phyloP scores from a whole-genome alignment of 2,329 filamentous ascomycete genomes.

The Epichloe gansuensis region DNA sequence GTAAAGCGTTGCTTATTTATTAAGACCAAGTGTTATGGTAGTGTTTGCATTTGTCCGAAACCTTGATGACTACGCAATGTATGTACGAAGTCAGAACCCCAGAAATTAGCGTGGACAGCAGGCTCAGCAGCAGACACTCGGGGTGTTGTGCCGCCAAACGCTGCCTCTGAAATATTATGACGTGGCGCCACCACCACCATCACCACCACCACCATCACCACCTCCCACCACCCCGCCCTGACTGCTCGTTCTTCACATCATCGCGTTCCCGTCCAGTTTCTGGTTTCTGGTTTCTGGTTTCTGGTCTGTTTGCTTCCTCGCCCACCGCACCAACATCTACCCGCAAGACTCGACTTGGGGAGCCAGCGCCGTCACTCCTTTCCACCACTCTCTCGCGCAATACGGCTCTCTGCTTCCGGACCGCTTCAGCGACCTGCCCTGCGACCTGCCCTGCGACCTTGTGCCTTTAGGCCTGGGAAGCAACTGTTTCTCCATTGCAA shows the following conservation, averaged over 20 bases:
- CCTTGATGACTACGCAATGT: too few relatives aligned
- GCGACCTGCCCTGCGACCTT: neutral
- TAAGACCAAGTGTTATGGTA: too few relatives aligned
- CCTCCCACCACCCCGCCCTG: neutral
- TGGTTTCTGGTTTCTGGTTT: too few relatives aligned
- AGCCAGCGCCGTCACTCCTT: neutral
- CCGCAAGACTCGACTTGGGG: neutral
- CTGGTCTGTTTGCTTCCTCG: neutral
- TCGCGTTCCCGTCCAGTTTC: neutral
- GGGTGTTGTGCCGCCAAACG: too few relatives aligned
- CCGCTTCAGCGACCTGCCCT: neutral
- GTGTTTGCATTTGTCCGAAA: too few relatives aligned
- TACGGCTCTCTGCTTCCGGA: too few relatives aligned
- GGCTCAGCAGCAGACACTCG: too few relatives aligned
- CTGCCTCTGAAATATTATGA: neutral
- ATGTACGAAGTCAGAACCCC: too few relatives aligned
- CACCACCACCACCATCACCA: neutral
- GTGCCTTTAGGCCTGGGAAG: neutral
- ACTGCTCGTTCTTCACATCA: slow-evolving; percentile 3
- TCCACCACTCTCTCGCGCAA: neutral
- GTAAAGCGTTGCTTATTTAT: too few relatives aligned
- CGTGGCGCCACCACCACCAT: neutral
- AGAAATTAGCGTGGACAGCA: too few relatives aligned
- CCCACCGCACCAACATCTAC: neutral
- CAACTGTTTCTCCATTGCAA: neutral